Conservation (phyloP, 31 red algal species). For the Asparagopsis taxiformis region DNA sequence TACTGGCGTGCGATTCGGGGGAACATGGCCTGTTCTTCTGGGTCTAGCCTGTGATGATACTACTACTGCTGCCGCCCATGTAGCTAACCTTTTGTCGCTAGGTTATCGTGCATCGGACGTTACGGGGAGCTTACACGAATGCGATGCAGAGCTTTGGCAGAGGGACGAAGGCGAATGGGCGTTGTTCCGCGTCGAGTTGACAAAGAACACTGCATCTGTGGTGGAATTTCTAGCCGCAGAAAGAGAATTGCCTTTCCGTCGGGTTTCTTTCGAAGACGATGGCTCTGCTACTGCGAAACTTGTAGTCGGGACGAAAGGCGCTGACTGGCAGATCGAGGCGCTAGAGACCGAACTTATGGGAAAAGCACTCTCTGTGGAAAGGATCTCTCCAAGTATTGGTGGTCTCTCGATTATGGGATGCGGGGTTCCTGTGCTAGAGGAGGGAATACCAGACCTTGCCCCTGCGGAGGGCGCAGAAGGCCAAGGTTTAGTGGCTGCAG, state of each 20-base stretch:
- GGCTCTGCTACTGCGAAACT: conserved; percentile 12
- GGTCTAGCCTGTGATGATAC: conserved; percentile 11
- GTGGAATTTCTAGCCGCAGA: conserved; percentile 13
- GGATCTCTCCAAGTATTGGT: conserved; percentile 8
- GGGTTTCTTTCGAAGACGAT: conserved; percentile 25
- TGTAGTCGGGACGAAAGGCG: conserved; percentile 6
- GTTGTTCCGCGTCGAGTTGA: conserved; percentile 27
- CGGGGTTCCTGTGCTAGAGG: too few relatives aligned
- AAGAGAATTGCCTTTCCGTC: conserved; percentile 2
- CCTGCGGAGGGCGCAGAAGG: too few relatives aligned
- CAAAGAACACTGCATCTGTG: conserved; percentile 17
- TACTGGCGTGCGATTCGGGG: conserved; percentile 20
- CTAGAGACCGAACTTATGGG: conserved; percentile 34
- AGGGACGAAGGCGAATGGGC: conserved; percentile 7
- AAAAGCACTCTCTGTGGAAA: conserved; percentile 16
- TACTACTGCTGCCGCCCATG: neutral
- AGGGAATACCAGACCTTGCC: too few relatives aligned
- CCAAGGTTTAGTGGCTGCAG: too few relatives aligned
- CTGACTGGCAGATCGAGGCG: conserved; percentile 32
- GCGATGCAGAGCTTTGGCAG: conserved; percentile 3
- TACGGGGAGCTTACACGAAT: neutral
- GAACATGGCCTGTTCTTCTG: conserved; percentile 11
- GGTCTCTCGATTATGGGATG: conserved; percentile 13
- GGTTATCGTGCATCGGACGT: conserved; percentile 12
- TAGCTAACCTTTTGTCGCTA: conserved; percentile 2